Conservation (phyloP, 179 eudicot species). For the Silene vulgaris region DNA sequence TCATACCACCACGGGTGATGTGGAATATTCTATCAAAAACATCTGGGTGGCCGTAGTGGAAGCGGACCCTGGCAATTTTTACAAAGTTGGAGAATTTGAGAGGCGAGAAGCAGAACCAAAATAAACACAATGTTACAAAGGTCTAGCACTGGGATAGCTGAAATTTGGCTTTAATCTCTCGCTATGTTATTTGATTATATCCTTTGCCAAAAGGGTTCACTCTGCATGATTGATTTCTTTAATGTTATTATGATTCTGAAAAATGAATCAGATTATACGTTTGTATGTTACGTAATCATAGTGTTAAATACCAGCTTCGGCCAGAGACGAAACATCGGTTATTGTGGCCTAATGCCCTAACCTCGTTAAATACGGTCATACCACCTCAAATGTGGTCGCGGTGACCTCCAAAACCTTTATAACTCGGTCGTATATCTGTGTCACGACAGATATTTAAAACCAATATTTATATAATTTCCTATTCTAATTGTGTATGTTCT, state of each 20-base stretch:
- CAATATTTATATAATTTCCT: not conserved
- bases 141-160: not conserved
- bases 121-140: not conserved
- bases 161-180: conserved; percentile 8
- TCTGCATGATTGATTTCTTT: not conserved
- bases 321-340: too few species aligned
- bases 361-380: too few species aligned
- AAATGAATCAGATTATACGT: conserved; percentile 1
- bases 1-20: conserved; percentile 95
- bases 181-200: not conserved
- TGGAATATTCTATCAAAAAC: conserved; percentile 92
- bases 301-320: too few species aligned
- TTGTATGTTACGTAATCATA: not conserved
- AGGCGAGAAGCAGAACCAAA: not conserved
- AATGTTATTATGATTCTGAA: conserved; percentile 3
- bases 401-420: too few species aligned
- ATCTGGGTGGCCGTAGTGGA: conserved; percentile 99
- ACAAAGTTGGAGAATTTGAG: conserved; percentile 10
- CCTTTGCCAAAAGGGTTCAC: not conserved
- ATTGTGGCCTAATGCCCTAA: too few species aligned
- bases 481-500: conserved; percentile 7
- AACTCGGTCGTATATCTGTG: too few species aligned
- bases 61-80: conserved; percentile 65
- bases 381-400: too few species aligned
- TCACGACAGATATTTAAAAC: too few species aligned